phyloP scores from a whole-genome alignment of 257 asterid species.

The Eucommia ulmoides region DNA sequence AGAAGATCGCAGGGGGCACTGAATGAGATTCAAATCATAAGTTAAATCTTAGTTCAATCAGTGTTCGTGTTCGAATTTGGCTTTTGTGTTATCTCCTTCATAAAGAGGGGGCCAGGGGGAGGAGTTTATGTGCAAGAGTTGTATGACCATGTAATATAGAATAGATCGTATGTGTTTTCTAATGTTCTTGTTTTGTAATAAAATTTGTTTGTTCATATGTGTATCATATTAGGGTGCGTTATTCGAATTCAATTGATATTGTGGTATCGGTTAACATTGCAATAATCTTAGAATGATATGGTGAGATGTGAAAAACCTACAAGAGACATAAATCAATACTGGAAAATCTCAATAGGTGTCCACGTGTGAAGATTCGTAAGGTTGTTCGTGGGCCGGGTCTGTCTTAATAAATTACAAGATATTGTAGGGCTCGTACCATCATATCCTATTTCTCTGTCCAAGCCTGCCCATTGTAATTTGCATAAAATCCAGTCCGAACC shows the following conservation, averaged over 20 bases:
- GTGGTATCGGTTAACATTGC: not conserved
- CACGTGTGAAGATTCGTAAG: too few species aligned
- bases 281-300: too few species aligned
- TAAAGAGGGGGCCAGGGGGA: constrained; percentile 15
- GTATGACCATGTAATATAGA: not conserved
- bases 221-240: not conserved
- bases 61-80: not conserved
- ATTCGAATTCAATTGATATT: not conserved
- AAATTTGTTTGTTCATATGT: not conserved
- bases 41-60: not conserved
- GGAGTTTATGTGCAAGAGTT: not conserved
- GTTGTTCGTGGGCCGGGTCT: too few species aligned
- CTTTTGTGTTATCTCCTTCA: constrained; percentile 9
- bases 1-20: constrained; percentile 85
- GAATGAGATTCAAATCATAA: constrained; percentile 21
- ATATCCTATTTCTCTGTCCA: too few species aligned
- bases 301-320: too few species aligned
- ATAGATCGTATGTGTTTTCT: too few species aligned
- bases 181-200: not conserved
- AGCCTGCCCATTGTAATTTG: too few species aligned
- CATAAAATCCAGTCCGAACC: too few species aligned
- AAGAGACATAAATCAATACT: too few species aligned
- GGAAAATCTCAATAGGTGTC: not conserved
- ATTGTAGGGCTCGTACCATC: too few species aligned
- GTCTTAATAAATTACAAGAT: too few species aligned